Base-by-base conservation (phyloP, 73 alveolate genomes). In the Paramecium tetraurelia region DNA sequence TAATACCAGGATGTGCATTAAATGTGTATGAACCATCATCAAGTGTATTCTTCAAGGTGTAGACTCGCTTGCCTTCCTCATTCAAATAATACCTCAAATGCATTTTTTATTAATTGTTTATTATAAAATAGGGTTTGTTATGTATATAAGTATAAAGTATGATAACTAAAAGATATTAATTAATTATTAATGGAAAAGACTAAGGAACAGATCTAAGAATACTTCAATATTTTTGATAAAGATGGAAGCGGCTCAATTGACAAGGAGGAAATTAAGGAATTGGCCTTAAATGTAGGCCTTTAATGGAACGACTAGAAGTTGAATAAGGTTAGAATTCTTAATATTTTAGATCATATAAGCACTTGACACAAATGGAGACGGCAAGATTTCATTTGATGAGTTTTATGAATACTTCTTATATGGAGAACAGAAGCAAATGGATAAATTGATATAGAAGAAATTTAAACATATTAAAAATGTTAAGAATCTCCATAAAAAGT, bases 381-480 rank as follows among this genome's bases (percentile, higher is more conserved):
- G 90, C 9, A 80, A 80, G 72, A 80, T 80, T 24, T 80, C 90
- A 8, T 80, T 80, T 80, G 90, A 80, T 44, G 90, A 80, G 29
- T 80, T 80, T 35, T 80, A 80, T 80, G 90, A 80, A 24, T 80
- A 80, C 50, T 80, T 80, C 58, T 48, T 43, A 27, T 80, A 80
- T 22, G 90, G 90, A 3, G 70, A 44, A 31, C 18, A 80, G 48
- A 80, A 80, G 18, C 33, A 80, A 41, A 20, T 80, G 46, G 72
- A 80, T 46, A 41, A 80, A 46, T 12, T 80, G 27, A 44, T 80
- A 22, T 18, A 41, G 46, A 27, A 22, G 16, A 80, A 80, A 63
- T 80, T 80, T 43, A 80, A 80, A 46, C 90, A 80, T 48, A 21
- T 80, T 11, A 80, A 80, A 80, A 46, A 40, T 46, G 90, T 80